Percentiles rank a stretch among this genome's conserved stretches.
Conservation (phyloP, 129 eudicot species). For the Arctium lappa region DNA sequence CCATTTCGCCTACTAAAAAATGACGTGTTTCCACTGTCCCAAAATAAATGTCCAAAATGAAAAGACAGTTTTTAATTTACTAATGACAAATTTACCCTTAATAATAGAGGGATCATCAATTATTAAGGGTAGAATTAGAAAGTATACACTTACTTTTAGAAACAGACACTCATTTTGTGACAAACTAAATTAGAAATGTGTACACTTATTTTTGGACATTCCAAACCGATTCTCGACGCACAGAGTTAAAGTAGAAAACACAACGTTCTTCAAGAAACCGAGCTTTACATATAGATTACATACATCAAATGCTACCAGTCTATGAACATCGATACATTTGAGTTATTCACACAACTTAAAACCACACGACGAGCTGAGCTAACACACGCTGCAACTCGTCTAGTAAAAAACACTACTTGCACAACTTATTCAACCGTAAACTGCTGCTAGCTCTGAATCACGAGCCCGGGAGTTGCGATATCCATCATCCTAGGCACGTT, state of each 20-base stretch:
- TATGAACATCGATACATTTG: constrained; percentile 19
- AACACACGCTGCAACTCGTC: constrained; percentile 3
- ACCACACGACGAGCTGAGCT: not conserved
- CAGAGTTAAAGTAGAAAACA: not conserved
- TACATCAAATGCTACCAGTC: constrained; percentile 17
- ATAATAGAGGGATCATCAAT: too few species aligned
- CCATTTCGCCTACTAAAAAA: too few species aligned
- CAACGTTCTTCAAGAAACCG: not conserved
- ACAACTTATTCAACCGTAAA: not conserved
- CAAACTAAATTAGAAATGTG: not conserved
- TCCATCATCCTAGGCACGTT: constrained; percentile 40
- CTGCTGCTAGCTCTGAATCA: constrained; percentile 42
- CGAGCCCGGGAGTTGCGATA: constrained; percentile 37
- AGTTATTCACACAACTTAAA: constrained; percentile 3
- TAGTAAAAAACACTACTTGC: not conserved
- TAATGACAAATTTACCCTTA: too few species aligned
- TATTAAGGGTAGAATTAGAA: not conserved
- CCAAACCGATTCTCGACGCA: not conserved
- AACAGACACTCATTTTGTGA: not conserved
- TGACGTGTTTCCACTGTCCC: too few species aligned
- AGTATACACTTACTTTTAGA: not conserved
- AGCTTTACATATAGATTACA: constrained; percentile 16
- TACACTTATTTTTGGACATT: not conserved
- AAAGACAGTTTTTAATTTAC: too few species aligned
- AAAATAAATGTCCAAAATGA: too few species aligned